These are phyloP conservation scores for Taphrina flavorubra DNA, from an alignment of 1,139 yeast species.

Conservation along the genomic window DNA sequence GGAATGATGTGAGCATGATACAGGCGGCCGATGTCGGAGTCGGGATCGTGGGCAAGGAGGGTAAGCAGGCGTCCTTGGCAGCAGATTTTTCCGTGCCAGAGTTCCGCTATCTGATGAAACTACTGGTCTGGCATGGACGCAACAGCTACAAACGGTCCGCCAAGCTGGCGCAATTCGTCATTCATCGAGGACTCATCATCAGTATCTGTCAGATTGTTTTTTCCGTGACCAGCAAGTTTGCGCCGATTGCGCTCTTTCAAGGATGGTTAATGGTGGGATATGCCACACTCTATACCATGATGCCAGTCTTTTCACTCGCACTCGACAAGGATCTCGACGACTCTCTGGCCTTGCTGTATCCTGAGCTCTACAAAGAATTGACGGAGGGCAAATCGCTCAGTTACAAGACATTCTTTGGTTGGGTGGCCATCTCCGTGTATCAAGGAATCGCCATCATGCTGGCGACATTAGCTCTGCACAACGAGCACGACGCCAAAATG, in stretches of 20 bases:
- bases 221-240: slow-evolving; percentile 82
- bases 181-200: slow-evolving; percentile 91
- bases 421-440: slow-evolving; percentile 85
- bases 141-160: slow-evolving; percentile 96
- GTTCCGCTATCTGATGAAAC: slow-evolving; percentile 84
- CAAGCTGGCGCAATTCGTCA: slow-evolving; percentile 90
- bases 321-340: slow-evolving; percentile 91
- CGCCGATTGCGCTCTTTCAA: slow-evolving; percentile 83
- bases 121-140: slow-evolving; percentile 96
- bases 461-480: slow-evolving; percentile 24
- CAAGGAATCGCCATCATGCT: slow-evolving; percentile 64
- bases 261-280: slow-evolving; percentile 99
- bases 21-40: slow-evolving; percentile 99
- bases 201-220: slow-evolving; percentile 96
- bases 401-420: slow-evolving; percentile 83
- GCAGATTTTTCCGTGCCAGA: slow-evolving; percentile 96
- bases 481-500: slow-evolving; percentile 59
- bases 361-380: slow-evolving; percentile 91
- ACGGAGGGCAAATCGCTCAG: slow-evolving; percentile 87
- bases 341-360: slow-evolving; percentile 84
- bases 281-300: slow-evolving; percentile 96
- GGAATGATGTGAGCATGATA: slow-evolving; percentile 98
- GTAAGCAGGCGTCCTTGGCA: slow-evolving; percentile 94
- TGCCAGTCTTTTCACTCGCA: slow-evolving; percentile 93
- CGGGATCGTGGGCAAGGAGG: slow-evolving; percentile 98